phyloP scores from a whole-genome alignment of 768 basidiomycete genomes.

The Brasilioporus rufonigricans region DNA sequence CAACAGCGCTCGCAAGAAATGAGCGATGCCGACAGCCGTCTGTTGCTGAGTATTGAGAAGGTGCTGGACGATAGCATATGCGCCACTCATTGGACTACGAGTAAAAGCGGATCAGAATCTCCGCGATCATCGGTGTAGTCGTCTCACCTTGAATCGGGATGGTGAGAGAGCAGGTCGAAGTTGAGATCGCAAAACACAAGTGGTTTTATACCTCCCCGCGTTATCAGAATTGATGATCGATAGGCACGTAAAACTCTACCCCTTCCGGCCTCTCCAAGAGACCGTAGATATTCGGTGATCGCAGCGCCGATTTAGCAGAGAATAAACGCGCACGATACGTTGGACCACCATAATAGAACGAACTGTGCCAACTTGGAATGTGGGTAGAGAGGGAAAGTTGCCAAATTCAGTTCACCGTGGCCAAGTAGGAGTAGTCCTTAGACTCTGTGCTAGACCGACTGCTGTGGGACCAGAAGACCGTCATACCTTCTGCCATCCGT shows the following conservation, averaged over 20 bases:
- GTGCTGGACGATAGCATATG: slow-evolving; percentile 4
- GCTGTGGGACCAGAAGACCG: too few relatives aligned
- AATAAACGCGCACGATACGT: too few relatives aligned
- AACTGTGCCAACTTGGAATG: too few relatives aligned
- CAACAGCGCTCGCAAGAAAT: slow-evolving; percentile 52
- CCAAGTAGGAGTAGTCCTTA: too few relatives aligned
- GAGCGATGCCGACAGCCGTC: slow-evolving; percentile 36
- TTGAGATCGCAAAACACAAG: neutral
- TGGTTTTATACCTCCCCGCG: neutral
- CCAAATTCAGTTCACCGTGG: too few relatives aligned
- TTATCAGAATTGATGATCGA: neutral
- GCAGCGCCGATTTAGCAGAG: neutral
- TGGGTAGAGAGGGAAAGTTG: too few relatives aligned
- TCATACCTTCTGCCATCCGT: too few relatives aligned
- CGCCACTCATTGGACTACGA: slow-evolving; percentile 7
- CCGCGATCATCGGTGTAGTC: neutral
- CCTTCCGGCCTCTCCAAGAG: slow-evolving; percentile 48
- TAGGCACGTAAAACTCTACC: neutral
- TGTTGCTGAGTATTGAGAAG: neutral
- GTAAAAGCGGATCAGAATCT: neutral
- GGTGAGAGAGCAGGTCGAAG: slow-evolving; percentile 18
- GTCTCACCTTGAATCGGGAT: neutral
- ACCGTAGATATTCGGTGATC: slow-evolving; percentile 42
- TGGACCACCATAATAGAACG: too few relatives aligned
- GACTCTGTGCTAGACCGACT: too few relatives aligned